Percentiles rank a stretch among this genome's conserved stretches.
Evolutionary conservation across 257 asterid species (phyloP).

Genomic region (Gentiana dahurica): DNA sequence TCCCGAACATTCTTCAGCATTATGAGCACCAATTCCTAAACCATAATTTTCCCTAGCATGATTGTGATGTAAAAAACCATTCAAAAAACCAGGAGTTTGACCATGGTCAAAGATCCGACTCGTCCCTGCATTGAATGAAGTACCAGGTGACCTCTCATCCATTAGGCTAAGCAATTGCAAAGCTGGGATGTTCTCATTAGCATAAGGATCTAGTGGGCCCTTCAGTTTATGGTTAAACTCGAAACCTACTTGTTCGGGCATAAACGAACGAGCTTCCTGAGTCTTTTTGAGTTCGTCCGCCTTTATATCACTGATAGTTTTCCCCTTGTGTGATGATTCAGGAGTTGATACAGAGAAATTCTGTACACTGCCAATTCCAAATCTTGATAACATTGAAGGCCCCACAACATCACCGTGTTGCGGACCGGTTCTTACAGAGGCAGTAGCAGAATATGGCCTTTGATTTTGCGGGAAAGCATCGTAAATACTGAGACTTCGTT

Average conservation of each 20-base stretch:
- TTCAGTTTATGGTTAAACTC: slow-evolving; percentile 15
- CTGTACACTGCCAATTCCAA: slow-evolving; percentile 22
- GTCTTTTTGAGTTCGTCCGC: slow-evolving; percentile 17
- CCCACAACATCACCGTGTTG: slow-evolving; percentile 15
- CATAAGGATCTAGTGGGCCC: slow-evolving; percentile 38
- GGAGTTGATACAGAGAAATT: slow-evolving; percentile 12
- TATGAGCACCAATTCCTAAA: slow-evolving; percentile 14
- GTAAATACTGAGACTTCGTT: slow-evolving; percentile 23
- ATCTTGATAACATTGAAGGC: slow-evolving; percentile 11
- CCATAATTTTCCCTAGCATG: slow-evolving; percentile 21
- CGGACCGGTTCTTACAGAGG: slow-evolving; percentile 23
- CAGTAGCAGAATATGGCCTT: slow-evolving; percentile 22
- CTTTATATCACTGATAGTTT: slow-evolving; percentile 29
- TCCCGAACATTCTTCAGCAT: slow-evolving; percentile 27
- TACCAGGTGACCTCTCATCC: slow-evolving; percentile 33
- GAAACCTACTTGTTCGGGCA: slow-evolving; percentile 12
- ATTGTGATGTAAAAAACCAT: slow-evolving; percentile 21
- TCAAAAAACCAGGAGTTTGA: slow-evolving; percentile 27
- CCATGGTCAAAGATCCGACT: slow-evolving; percentile 32
- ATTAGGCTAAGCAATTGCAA: slow-evolving; percentile 70
- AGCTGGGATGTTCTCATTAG: slow-evolving; percentile 65
- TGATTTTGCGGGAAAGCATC: slow-evolving; percentile 26
- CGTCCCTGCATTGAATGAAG: slow-evolving; percentile 25
- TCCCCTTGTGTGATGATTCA: slow-evolving; percentile 19
- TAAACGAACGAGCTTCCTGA: slow-evolving; percentile 3